Base-by-base conservation (phyloP, 169 alveolate species). In the Cyclospora cayetanensis region DNA sequence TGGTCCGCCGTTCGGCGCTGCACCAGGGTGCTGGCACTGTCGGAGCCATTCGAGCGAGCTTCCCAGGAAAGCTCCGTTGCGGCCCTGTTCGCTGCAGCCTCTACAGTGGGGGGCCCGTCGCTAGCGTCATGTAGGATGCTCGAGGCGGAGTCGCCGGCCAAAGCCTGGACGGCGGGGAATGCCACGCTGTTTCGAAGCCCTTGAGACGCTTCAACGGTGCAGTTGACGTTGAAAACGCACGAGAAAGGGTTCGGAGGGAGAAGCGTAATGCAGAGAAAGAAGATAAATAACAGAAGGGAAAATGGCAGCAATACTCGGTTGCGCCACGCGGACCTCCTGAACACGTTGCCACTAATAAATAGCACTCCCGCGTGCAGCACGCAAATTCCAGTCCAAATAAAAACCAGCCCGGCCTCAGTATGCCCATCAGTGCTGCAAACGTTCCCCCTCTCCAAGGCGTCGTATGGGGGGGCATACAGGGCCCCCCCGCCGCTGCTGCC, bases 361-460 rank as follows among this genome's bases (percentile, higher is more conserved):
- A 96, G 95, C 46, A 95, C 66, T 1, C 97, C 98, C 37, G 97
- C 96, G 87, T 95, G 96, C 52, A 94, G 96, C 82, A 95, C 94
- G 89, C 95, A 97, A 72, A 93, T 93, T 42, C 97, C 95, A 50
- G 95, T 93, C 98, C 97, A 95, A 60, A 96, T 77, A 68, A 97
- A 95, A 29, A 95, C 91, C 9, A 95, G 80, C 5, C 96, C 96
- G 46, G 97, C 95, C 70, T 96, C 98, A 74, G 91, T 37, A 7
- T 94, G 95, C 68, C 96, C 96, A 84, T 96, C 98, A 4, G 96
- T 72, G 91, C 96, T 93, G 94, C 92, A 90, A 7, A 72, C 68
- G n/a, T 25, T 25, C 60, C 37, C 34, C 12, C 77, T 65, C 77
- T 34, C n/a, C n/a, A n/a, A n/a, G n/a, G n/a, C n/a, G n/a, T n/a